Conservation (phyloP, 805 yeast genomes). For the Teunomyces aglyptinius region DNA sequence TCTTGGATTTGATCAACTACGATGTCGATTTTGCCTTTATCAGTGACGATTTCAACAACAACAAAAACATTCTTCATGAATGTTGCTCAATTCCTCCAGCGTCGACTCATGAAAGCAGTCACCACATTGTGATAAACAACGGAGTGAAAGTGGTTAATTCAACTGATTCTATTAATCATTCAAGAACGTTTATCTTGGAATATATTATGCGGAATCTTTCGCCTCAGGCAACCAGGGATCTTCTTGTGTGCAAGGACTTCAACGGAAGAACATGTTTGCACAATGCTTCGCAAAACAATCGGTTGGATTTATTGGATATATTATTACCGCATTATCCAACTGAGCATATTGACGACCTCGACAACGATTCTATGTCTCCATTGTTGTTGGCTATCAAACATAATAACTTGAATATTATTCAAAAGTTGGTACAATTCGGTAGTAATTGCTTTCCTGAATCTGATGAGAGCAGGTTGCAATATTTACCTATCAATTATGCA, state of each 20-base stretch:
- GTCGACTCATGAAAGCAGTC: slow-evolving; percentile 28
- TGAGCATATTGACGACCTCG: slow-evolving; percentile 49
- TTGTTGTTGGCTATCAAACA: slow-evolving; percentile 73
- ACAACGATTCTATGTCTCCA: slow-evolving; percentile 80
- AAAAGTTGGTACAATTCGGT: slow-evolving; percentile 32
- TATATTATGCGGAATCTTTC: slow-evolving; percentile 27
- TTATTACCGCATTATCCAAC: slow-evolving; percentile 39
- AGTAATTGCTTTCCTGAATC: slow-evolving; percentile 42
- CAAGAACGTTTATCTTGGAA: slow-evolving; percentile 36
- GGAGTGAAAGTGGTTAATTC: slow-evolving; percentile 42
- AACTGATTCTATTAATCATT: slow-evolving; percentile 36
- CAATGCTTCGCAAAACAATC: slow-evolving; percentile 67
- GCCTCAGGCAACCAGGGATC: slow-evolving; percentile 13
- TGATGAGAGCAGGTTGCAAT: slow-evolving; percentile 55
- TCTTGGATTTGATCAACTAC: slow-evolving; percentile 39
- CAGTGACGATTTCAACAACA: slow-evolving; percentile 57
- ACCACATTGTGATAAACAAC: slow-evolving; percentile 39
- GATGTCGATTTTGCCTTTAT: slow-evolving; percentile 59
- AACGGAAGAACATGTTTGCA: slow-evolving; percentile 84
- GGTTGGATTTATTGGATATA: slow-evolving; percentile 42
- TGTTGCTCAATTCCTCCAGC: slow-evolving; percentile 43
- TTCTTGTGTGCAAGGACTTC: slow-evolving; percentile 49
- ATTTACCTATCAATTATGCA: slow-evolving; percentile 79
- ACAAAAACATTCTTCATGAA: slow-evolving; percentile 77
- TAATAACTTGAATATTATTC: slow-evolving; percentile 48